phyloP scores from a whole-genome alignment of 2,329 filamentous ascomycete species.

The Ceratocystiopsis sp. region DNA sequence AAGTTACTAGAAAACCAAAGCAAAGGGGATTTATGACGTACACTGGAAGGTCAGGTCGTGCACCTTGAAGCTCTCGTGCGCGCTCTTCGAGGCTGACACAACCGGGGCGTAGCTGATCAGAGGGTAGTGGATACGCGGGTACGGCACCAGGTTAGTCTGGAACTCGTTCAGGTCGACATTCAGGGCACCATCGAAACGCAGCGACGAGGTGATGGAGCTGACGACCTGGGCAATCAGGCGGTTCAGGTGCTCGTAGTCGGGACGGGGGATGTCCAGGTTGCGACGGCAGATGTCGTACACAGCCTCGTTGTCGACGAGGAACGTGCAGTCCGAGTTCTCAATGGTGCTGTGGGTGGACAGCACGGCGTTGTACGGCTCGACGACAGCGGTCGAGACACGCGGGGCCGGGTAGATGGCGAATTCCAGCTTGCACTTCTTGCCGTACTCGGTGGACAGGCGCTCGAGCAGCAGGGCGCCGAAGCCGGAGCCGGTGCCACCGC shows the following conservation, averaged over 20 bases:
- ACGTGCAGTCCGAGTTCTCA: conserved; percentile 98
- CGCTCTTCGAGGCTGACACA: conserved; percentile 73
- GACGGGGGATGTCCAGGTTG: conserved; percentile 92
- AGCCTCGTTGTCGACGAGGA: conserved; percentile 99
- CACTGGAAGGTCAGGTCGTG: conserved; percentile 60
- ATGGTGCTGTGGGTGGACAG: conserved; percentile 97
- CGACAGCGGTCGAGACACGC: conserved; percentile 51
- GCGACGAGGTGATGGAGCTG: conserved; percentile 93
- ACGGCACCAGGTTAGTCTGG: conserved; percentile 98
- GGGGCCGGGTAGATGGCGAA: conserved; percentile 57
- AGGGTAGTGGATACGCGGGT: conserved; percentile 98
- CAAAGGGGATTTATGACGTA: conserved; percentile 26
- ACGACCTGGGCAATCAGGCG: conserved; percentile 97
- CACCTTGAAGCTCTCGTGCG: conserved; percentile 78
- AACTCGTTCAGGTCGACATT: conserved; percentile 99
- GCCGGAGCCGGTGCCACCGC: conserved; percentile 55
- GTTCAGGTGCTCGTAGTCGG: conserved; percentile 98
- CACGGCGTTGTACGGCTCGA: conserved; percentile 92
- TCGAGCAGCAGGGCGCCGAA: conserved; percentile 57
- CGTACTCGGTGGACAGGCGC: conserved; percentile 55
- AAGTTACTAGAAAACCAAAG: neutral
- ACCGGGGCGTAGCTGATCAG: conserved; percentile 92
- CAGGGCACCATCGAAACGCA: conserved; percentile 94
- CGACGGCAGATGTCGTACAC: conserved; percentile 99
- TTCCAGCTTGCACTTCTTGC: conserved; percentile 64